phyloP scores from a whole-genome alignment of 2,329 filamentous ascomycete species.

The Arthrobotrys entomopaga region DNA sequence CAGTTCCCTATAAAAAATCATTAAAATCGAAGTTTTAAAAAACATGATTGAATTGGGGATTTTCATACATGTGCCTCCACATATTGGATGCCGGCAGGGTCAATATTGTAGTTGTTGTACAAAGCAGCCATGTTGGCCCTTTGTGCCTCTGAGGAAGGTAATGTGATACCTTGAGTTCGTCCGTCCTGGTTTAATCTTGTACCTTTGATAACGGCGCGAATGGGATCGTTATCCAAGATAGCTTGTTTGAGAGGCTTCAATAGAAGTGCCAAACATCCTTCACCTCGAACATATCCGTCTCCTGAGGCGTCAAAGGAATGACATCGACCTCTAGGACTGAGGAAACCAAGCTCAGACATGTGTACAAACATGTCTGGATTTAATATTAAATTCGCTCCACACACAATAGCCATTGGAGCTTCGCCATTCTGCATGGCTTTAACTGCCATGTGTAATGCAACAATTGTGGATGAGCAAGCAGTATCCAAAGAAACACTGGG shows the following conservation, averaged over 20 bases:
- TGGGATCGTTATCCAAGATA: conserved; percentile 60
- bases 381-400: conserved; percentile 62
- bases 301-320: conserved; percentile 61
- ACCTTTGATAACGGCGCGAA: conserved; percentile 61
- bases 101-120: conserved; percentile 56
- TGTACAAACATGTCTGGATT: conserved; percentile 58
- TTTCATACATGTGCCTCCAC: conserved; percentile 67
- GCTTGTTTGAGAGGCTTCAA: conserved; percentile 55
- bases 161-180: conserved; percentile 61
- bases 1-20: conserved; percentile 62
- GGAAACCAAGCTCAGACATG: conserved; percentile 63
- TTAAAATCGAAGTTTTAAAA: no score
- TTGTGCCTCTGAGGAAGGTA: conserved; percentile 61
- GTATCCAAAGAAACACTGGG: conserved; percentile 64
- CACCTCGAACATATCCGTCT: conserved; percentile 61
- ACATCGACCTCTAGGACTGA: conserved; percentile 62
- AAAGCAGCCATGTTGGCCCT: conserved; percentile 60
- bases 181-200: conserved; percentile 58
- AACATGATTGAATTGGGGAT: conserved; percentile 61
- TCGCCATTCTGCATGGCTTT: conserved; percentile 60
- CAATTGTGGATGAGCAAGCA: conserved; percentile 61
- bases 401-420: conserved; percentile 59
- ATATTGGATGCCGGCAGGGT: conserved; percentile 59
- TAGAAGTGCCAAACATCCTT: conserved; percentile 61
- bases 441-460: conserved; percentile 60